Percentiles rank a stretch among this genome's conserved stretches.
Evolutionary conservation across 768 basidiomycete species (phyloP).

Genomic region (Boletellus emodensis): DNA sequence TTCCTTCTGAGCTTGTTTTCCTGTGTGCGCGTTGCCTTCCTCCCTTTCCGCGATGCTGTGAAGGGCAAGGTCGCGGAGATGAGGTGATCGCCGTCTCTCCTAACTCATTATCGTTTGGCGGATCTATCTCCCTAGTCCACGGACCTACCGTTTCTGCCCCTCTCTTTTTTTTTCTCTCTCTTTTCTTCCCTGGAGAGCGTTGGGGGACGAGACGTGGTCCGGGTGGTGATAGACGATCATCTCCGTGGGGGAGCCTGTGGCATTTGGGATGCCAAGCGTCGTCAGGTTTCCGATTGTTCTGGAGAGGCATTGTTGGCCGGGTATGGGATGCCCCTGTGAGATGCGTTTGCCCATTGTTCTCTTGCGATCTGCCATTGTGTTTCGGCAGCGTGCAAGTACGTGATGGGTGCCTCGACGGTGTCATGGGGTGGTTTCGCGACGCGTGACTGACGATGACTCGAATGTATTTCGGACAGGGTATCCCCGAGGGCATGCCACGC

Average conservation of each 20-base stretch:
- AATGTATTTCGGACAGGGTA: slow-evolving; percentile 27
- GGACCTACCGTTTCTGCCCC: background rate
- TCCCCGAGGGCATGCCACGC: slow-evolving; percentile 35
- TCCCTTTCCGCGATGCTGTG: slow-evolving; percentile 17
- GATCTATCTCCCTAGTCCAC: background rate
- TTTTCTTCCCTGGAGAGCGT: background rate
- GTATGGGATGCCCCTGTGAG: slow-evolving; percentile 13
- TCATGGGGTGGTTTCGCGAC: background rate
- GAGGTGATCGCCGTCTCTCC: slow-evolving; percentile 28
- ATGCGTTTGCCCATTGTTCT: background rate
- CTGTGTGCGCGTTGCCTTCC: background rate
- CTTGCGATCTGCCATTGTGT: slow-evolving; percentile 1
- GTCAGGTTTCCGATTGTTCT: background rate
- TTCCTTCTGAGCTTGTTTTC: slow-evolving; percentile 1
- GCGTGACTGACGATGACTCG: slow-evolving; percentile 9
- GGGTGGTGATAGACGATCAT: background rate
- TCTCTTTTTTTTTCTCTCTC: background rate
- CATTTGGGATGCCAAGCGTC: too few relatives aligned
- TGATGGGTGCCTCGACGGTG: background rate
- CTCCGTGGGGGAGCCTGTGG: background rate
- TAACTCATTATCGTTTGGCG: slow-evolving; percentile 15
- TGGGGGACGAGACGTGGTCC: background rate
- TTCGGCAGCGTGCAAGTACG: background rate
- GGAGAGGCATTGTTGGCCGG: slow-evolving; percentile 19
- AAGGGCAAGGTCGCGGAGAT: slow-evolving; percentile 21